phyloP scores from a whole-genome alignment of 1,284 basidiomycete species.

The Sphaerobolus stellatus region DNA sequence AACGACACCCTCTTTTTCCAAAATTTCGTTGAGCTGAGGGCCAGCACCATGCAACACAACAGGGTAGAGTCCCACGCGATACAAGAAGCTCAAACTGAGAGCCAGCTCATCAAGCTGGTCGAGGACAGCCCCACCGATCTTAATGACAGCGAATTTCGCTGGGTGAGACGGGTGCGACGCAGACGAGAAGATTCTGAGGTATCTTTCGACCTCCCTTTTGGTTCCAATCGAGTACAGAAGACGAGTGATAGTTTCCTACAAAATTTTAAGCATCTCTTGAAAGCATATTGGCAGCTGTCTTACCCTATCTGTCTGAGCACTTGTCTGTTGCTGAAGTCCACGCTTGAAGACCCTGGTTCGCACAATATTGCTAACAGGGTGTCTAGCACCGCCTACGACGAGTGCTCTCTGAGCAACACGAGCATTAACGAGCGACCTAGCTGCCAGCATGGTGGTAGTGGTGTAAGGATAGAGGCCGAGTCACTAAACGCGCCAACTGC shows the following conservation, averaged over 20 bases:
- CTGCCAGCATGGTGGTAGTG: slow-evolving; percentile 5
- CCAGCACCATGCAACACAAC: slow-evolving; percentile 93
- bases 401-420: neutral
- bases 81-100: slow-evolving; percentile 89
- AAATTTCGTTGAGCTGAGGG: slow-evolving; percentile 90
- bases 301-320: slow-evolving; percentile 12
- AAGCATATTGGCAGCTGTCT: neutral
- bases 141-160: slow-evolving; percentile 92
- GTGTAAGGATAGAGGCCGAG: too few relatives aligned
- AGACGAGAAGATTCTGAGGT: slow-evolving; percentile 93
- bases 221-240: slow-evolving; percentile 93
- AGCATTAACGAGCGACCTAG: slow-evolving; percentile 6
- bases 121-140: slow-evolving; percentile 91
- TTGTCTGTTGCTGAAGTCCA: slow-evolving; percentile 3
- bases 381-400: slow-evolving; percentile 5
- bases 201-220: slow-evolving; percentile 93
- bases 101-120: slow-evolving; percentile 90
- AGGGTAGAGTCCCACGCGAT: slow-evolving; percentile 91
- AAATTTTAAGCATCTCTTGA: neutral
- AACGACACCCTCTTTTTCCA: slow-evolving; percentile 86
- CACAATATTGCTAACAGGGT: neutral
- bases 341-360: slow-evolving; percentile 2
- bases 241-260: slow-evolving; percentile 88
- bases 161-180: slow-evolving; percentile 80
- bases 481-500: too few relatives aligned